Percentiles rank a stretch among this genome's conserved stretches.
Conservation (phyloP, 768 basidiomycete species). For the Boletus reticuloceps region DNA sequence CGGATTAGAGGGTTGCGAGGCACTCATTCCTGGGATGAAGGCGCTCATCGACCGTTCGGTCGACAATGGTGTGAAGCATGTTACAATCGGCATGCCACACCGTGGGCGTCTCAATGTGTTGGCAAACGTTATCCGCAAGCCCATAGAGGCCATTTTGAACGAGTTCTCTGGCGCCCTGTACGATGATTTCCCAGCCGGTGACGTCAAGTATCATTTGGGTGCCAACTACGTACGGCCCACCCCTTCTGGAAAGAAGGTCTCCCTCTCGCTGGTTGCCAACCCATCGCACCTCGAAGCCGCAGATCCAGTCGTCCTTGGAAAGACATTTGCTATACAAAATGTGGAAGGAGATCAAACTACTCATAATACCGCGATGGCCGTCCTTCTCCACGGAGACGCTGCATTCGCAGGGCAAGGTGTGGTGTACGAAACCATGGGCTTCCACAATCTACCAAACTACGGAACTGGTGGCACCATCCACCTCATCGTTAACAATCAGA, state of each 20-base stretch:
- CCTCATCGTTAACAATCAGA: slow-evolving; percentile 98
- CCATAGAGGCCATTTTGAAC: slow-evolving; percentile 95
- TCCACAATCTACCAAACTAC: slow-evolving; percentile 92
- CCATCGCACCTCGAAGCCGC: slow-evolving; percentile 97
- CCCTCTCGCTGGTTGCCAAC: slow-evolving; percentile 96
- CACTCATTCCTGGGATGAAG: slow-evolving; percentile 99
- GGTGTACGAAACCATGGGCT: slow-evolving; percentile 99
- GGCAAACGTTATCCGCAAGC: slow-evolving; percentile 98
- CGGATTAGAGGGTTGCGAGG: slow-evolving; percentile 97
- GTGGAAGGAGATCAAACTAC: slow-evolving; percentile 82
- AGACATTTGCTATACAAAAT: slow-evolving; percentile 96
- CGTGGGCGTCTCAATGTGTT: slow-evolving; percentile 97
- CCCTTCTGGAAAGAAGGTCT: slow-evolving; percentile 96
- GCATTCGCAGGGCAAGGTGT: slow-evolving; percentile 98
- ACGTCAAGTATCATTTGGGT: slow-evolving; percentile 99
- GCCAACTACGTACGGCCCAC: slow-evolving; percentile 99
- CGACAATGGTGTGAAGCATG: slow-evolving; percentile 91
- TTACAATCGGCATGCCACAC: slow-evolving; percentile 99
- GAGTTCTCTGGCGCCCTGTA: slow-evolving; percentile 82
- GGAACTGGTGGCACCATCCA: slow-evolving; percentile 98
- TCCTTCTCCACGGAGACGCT: slow-evolving; percentile 95
- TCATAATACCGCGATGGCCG: slow-evolving; percentile 88
- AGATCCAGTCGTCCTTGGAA: slow-evolving; percentile 97
- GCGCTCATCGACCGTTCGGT: slow-evolving; percentile 98
- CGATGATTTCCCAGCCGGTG: slow-evolving; percentile 84